Evolutionary conservation across 2,329 filamentous ascomycete species (phyloP).

Genomic region (Pezicula neosporulosa): DNA sequence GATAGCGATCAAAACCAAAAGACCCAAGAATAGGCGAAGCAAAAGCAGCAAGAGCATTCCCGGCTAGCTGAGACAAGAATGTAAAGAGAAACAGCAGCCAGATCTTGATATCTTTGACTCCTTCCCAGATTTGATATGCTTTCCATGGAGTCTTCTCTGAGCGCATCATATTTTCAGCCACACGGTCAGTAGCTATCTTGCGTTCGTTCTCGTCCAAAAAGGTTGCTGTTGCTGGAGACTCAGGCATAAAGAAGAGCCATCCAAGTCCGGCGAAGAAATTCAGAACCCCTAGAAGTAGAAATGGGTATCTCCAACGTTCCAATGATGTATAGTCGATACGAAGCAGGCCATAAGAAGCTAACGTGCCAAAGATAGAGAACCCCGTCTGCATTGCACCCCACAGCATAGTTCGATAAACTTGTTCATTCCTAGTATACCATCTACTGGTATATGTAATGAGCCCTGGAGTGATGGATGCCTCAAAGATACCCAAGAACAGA

Average conservation of each 20-base stretch:
- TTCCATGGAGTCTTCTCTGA: background rate
- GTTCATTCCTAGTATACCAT: background rate
- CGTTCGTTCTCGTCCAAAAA: background rate
- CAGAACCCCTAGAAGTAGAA: background rate
- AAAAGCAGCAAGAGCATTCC: background rate
- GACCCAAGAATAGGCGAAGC: slow-evolving; percentile 1
- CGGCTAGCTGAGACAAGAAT: slow-evolving; percentile 2
- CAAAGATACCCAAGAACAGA: background rate
- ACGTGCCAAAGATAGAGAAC: background rate
- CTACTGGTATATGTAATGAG: background rate
- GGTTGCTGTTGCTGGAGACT: background rate
- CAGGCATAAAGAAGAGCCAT: background rate
- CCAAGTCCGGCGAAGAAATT: background rate
- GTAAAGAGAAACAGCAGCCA: slow-evolving; percentile 1
- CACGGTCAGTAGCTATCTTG: background rate
- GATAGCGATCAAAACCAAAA: slow-evolving; percentile 3
- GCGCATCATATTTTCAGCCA: background rate
- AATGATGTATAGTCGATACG: background rate
- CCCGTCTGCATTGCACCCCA: background rate
- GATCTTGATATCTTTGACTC: background rate
- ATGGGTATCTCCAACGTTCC: background rate
- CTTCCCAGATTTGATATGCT: background rate
- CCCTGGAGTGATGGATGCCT: background rate
- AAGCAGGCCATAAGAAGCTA: background rate
- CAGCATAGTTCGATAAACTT: background rate